Evolutionary conservation across 352 stramenopile species (phyloP), one percentile per base, ranked within the genome.

Genomic region (Chrysophaeum taylorii): DNA sequence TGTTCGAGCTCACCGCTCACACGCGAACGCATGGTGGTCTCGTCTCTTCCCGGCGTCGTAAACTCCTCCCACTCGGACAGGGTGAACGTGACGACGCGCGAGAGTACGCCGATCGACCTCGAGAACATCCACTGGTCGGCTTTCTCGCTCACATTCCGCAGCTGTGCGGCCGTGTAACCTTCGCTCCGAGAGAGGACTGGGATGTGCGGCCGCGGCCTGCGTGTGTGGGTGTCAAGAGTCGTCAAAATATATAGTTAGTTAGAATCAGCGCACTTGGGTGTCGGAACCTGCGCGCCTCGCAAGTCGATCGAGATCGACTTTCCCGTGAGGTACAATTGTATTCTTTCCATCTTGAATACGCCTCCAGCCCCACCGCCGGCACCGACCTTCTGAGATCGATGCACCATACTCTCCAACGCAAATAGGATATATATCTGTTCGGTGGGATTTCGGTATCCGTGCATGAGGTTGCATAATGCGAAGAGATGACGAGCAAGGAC

Each of bases 121-220:
- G 52, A 63, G 33, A 41, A 63, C 52, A 63, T 63, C 52, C 52
- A 63, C 52, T 9, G 7, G 52, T 63, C 52, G 27, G 52, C 52
- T 7, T 2, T n/a, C 52, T 63, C 52, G 25, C 36, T 33, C 9
- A 39, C 25, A 2, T 9, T n/a, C 9, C 39, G 14, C 7, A 39
- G 52, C 39, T 63, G 27, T 7, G 7, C 2, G 9, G 52, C 5
- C 52, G 52, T 27, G 29, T 31, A 63, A 2, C 52, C 52, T 2
- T 12, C 9, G 27, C 39, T 12, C 25, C 52, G 25, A 23, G 36
- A 63, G 4, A 63, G 33, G 25, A 63, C 52, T 25, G 52, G 52
- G 7, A 63, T 33, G 52, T 63, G 52, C 25, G 52, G 52, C 52
- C 52, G 52, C 52, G 52, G 52, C n/a, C n/a, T n/a, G n/a, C n/a